Percentiles rank a stretch among this genome's conserved stretches.
Conservation (phyloP, 2,329 filamentous ascomycete species). For the Xylaria multiplex region DNA sequence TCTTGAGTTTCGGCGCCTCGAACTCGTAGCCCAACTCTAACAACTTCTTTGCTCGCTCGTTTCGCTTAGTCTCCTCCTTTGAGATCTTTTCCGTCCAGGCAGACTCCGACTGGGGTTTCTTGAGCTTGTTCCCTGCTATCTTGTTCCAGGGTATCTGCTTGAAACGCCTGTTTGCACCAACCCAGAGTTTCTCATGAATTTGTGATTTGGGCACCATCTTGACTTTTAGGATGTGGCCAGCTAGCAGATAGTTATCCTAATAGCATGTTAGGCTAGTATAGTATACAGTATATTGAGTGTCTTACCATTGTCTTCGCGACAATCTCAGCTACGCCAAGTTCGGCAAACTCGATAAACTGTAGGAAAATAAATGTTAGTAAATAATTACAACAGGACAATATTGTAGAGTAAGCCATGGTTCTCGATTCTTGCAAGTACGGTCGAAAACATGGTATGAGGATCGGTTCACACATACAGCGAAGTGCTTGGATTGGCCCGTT, state of each 20-base stretch:
- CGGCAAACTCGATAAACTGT: slow-evolving; percentile 84
- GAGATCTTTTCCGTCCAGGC: slow-evolving; percentile 81
- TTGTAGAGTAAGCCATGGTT: neutral
- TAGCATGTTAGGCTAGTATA: slow-evolving; percentile 7
- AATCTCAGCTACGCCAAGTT: slow-evolving; percentile 82
- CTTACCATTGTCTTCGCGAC: slow-evolving; percentile 88
- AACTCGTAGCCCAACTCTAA: slow-evolving; percentile 87
- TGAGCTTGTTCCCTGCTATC: slow-evolving; percentile 80
- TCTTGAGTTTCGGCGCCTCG: slow-evolving; percentile 76
- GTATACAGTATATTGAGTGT: neutral
- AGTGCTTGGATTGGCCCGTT: slow-evolving; percentile 92
- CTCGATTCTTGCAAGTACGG: neutral
- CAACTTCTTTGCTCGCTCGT: slow-evolving; percentile 76
- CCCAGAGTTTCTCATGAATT: slow-evolving; percentile 84
- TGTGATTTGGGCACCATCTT: slow-evolving; percentile 79
- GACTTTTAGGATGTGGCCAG: slow-evolving; percentile 92
- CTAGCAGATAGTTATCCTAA: slow-evolving; percentile 76
- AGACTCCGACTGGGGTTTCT: slow-evolving; percentile 76
- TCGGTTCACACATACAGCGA: slow-evolving; percentile 59
- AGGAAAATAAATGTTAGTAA: slow-evolving; percentile 9
- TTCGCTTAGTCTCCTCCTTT: slow-evolving; percentile 76
- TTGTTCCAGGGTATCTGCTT: slow-evolving; percentile 89
- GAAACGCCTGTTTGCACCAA: slow-evolving; percentile 89
- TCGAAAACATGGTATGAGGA: neutral
- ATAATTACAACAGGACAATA: neutral